A percentile compares a stretch with the other conserved stretches of the same genome.
phyloP scores from a whole-genome alignment of 805 yeast genomes.

The Wickerhamiella parazyma region DNA sequence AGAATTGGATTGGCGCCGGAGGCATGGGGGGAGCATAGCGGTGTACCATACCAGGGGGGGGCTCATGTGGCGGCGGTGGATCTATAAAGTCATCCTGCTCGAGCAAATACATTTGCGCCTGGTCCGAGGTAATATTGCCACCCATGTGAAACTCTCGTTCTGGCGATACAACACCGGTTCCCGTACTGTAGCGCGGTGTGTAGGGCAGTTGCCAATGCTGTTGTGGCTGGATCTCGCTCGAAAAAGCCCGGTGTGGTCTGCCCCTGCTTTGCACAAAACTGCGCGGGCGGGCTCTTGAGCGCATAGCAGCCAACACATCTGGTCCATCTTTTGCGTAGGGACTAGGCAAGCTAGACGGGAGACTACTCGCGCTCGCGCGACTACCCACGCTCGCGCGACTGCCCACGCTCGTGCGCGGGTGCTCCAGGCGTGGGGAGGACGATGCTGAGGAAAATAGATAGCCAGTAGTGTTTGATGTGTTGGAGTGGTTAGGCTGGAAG shows the following conservation, averaged over 20 bases:
- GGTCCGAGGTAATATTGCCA: not conserved
- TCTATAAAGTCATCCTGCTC: not conserved
- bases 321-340: slow-evolving; percentile 4
- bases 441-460: not conserved
- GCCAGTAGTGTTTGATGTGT: not conserved
- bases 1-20: not conserved
- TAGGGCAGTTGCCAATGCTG: not conserved
- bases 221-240: not conserved
- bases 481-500: not conserved
- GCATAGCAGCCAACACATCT: slow-evolving; percentile 6
- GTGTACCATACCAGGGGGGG: too few species aligned
- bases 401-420: not conserved
- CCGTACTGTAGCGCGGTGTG: not conserved
- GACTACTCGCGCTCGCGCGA: not conserved
- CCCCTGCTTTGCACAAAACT: not conserved
- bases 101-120: not conserved
- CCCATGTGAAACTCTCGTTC: not conserved
- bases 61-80: too few species aligned
- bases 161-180: not conserved
- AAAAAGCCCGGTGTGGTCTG: not conserved
- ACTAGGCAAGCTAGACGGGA: not conserved
- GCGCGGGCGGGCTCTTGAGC: not conserved
- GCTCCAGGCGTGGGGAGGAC: not conserved
- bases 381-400: not conserved
- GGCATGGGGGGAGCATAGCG: not conserved